These are phyloP conservation scores for Lasiosphaeria hispida DNA, from an alignment of 495 filamentous ascomycete species.

Conservation along the genomic window DNA sequence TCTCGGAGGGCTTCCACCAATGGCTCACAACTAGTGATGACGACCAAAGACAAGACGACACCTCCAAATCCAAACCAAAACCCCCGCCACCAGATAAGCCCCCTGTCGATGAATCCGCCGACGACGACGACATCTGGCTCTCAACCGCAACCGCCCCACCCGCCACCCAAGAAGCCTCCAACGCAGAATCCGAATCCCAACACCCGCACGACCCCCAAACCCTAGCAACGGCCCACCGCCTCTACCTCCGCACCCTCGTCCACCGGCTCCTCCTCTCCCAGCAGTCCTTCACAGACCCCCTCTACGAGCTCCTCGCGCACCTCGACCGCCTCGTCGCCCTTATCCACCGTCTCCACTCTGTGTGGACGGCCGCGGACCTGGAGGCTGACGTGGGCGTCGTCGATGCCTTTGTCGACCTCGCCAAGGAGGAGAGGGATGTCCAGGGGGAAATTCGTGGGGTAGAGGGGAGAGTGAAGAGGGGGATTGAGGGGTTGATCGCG, in stretches of 20 bases:
- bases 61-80: neutral
- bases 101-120: neutral
- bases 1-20: constrained; percentile 64
- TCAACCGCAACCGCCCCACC: constrained; percentile 19
- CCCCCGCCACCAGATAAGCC: neutral
- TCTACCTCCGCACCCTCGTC: constrained; percentile 65
- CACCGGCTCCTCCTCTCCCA: constrained; percentile 71
- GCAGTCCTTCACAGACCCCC: constrained; percentile 61
- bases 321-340: constrained; percentile 77
- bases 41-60: constrained; percentile 16
- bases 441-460: constrained; percentile 55
- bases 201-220: constrained; percentile 72
- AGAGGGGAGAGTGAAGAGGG: constrained; percentile 52
- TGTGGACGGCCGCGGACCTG: constrained; percentile 72
- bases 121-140: constrained; percentile 28
- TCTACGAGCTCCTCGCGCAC: constrained; percentile 68
- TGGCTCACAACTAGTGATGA: constrained; percentile 43
- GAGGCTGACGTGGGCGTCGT: constrained; percentile 76
- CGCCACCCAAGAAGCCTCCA: constrained; percentile 3
- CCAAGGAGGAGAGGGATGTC: constrained; percentile 63
- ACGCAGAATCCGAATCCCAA: constrained; percentile 1
- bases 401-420: constrained; percentile 67
- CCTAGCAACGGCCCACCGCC: constrained; percentile 71
- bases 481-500: constrained; percentile 61
- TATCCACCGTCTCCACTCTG: constrained; percentile 64